phyloP scores from a whole-genome alignment of 192 early-diverging fungal species.

The Mortierella hygrophila region DNA sequence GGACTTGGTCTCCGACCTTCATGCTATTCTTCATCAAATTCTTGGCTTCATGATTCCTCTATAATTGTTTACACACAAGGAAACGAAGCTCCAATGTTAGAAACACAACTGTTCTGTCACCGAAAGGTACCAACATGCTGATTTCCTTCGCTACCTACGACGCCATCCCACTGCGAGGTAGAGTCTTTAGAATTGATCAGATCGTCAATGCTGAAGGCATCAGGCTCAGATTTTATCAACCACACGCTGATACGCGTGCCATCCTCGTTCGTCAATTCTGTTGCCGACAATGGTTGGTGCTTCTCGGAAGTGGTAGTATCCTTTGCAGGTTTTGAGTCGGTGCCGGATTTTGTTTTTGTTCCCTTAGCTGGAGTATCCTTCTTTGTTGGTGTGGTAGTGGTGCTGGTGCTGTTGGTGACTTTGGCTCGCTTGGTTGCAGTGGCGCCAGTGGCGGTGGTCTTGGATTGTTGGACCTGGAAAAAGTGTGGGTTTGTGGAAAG shows the following conservation, averaged over 20 bases:
- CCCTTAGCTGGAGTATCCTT: background rate
- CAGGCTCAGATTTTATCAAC: conserved; percentile 90
- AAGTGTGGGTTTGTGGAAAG: background rate
- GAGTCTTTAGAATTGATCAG: conserved; percentile 56
- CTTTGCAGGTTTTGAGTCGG: background rate
- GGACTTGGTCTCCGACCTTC: conserved; percentile 75
- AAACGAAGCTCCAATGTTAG: background rate
- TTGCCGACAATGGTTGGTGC: background rate
- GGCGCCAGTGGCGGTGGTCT: background rate
- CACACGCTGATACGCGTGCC: conserved; percentile 62
- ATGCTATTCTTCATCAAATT: conserved; percentile 85
- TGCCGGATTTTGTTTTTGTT: background rate
- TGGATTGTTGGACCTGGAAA: background rate
- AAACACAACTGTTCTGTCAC: too few relatives aligned
- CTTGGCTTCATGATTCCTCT: conserved; percentile 84
- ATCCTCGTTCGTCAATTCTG: background rate
- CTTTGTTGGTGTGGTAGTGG: background rate
- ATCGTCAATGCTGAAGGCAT: conserved; percentile 77
- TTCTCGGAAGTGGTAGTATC: background rate
- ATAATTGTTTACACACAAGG: background rate
- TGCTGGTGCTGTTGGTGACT: background rate
- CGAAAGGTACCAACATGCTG: too few relatives aligned
- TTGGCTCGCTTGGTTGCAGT: conserved; percentile 10
- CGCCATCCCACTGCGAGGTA: conserved; percentile 84
- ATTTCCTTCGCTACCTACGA: conserved; percentile 48